Conservation (phyloP, 2,329 filamentous ascomycete genomes). For the Fonsecaea pugnacius region DNA sequence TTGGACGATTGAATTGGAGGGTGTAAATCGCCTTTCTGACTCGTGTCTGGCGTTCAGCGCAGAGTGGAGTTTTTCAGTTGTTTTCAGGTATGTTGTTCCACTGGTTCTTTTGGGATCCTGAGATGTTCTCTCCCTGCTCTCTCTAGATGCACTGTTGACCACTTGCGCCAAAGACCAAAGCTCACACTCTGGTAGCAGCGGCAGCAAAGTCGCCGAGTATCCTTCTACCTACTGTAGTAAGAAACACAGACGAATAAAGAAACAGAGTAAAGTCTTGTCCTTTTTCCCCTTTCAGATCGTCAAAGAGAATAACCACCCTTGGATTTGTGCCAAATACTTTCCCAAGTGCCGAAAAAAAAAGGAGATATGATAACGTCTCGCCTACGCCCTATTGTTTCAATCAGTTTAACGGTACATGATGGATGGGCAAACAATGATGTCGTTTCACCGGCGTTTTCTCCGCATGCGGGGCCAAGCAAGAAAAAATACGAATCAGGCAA, state of each 20-base stretch:
- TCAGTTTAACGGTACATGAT: not conserved
- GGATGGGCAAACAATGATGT: constrained; percentile 14
- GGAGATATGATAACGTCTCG: not conserved
- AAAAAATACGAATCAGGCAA: not conserved
- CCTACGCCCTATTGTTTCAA: not conserved
- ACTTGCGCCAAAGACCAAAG: too few relatives aligned
- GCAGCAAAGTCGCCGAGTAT: too few relatives aligned
- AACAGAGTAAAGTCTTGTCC: too few relatives aligned
- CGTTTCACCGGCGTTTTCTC: constrained; percentile 23
- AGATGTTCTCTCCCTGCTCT: not conserved
- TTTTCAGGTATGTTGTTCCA: not conserved
- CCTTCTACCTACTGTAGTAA: too few relatives aligned
- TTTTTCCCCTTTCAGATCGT: too few relatives aligned
- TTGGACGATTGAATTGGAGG: not conserved
- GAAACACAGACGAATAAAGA: too few relatives aligned
- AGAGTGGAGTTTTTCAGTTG: not conserved
- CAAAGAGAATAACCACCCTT: too few relatives aligned
- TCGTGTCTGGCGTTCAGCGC: not conserved
- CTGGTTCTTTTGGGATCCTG: not conserved
- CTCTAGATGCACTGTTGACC: too few relatives aligned
- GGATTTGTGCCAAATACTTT: too few relatives aligned
- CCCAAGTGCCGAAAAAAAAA: too few relatives aligned
- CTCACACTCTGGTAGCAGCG: too few relatives aligned
- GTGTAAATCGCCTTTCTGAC: not conserved
- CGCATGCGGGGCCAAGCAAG: constrained; percentile 21